Percentiles rank a stretch among this genome's conserved stretches.
Evolutionary conservation across 2,329 filamentous ascomycete genomes (phyloP).

Genomic region (Fragosphaeria purpurea): DNA sequence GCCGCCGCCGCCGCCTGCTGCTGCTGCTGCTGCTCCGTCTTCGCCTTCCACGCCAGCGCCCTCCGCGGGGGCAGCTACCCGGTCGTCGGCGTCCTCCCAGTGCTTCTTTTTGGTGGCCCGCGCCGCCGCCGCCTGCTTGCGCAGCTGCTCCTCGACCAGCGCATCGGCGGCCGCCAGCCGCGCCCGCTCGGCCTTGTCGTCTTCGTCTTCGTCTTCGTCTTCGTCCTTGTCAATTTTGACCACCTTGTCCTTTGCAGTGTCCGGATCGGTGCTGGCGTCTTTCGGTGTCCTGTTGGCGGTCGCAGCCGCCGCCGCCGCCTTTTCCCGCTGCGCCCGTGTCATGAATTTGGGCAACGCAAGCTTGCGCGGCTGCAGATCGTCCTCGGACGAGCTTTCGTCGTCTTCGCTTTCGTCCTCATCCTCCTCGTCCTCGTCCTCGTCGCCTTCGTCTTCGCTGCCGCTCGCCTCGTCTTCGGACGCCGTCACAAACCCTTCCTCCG

Average conservation of each 20-base stretch:
- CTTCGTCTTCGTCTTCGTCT: slow-evolving; percentile 9
- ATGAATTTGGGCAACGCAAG: slow-evolving; percentile 57
- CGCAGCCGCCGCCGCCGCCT: slow-evolving; percentile 15
- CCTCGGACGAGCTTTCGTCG: slow-evolving; percentile 35
- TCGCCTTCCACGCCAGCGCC: slow-evolving; percentile 55
- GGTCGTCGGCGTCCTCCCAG: slow-evolving; percentile 65
- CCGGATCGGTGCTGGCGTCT: too few species aligned
- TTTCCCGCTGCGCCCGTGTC: slow-evolving; percentile 44
- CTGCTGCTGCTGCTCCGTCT: slow-evolving; percentile 73
- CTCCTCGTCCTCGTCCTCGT: slow-evolving; percentile 23
- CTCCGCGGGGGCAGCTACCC: slow-evolving; percentile 29
- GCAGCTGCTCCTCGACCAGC: slow-evolving; percentile 80
- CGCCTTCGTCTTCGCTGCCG: slow-evolving; percentile 22
- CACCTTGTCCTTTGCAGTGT: slow-evolving; percentile 21
- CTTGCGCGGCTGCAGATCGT: slow-evolving; percentile 49
- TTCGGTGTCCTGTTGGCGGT: neutral
- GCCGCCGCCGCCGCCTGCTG: slow-evolving; percentile 52
- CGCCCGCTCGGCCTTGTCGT: slow-evolving; percentile 35
- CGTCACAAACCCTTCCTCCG: slow-evolving; percentile 55
- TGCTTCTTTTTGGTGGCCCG: slow-evolving; percentile 63
- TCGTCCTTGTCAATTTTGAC: slow-evolving; percentile 8
- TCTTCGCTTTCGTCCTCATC: slow-evolving; percentile 32
- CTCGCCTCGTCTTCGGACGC: slow-evolving; percentile 39
- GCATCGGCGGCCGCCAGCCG: slow-evolving; percentile 64
- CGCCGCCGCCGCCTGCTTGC: slow-evolving; percentile 61